phyloP scores from a whole-genome alignment of 2,329 filamentous ascomycete species.

The Fusarium tanahbumbuense region DNA sequence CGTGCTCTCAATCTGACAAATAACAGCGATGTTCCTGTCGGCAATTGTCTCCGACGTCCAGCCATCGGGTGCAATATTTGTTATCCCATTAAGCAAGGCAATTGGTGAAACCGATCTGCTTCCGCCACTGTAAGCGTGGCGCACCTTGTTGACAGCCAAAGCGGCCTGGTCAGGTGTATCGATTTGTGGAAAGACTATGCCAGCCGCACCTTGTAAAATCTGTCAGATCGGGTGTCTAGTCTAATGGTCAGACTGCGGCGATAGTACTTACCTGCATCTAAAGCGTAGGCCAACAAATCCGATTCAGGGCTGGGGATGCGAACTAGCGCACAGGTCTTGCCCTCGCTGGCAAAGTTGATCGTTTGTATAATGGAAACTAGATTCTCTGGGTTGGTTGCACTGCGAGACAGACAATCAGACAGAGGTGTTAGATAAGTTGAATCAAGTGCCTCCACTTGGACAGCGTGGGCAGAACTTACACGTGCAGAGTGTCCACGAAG shows the following conservation, averaged over 20 bases:
- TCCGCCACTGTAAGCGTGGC: neutral
- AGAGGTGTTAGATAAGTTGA: neutral
- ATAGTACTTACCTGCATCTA: constrained; percentile 5
- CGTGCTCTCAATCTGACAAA: constrained; percentile 4
- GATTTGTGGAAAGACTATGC: constrained; percentile 1
- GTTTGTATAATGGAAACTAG: constrained; percentile 6
- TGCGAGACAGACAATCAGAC: neutral
- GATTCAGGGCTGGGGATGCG: constrained; percentile 2
- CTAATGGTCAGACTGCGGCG: neutral
- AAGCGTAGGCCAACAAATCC: constrained; percentile 2
- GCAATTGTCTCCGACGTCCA: constrained; percentile 1
- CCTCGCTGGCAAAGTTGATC: constrained; percentile 4
- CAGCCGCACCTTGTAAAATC: neutral
- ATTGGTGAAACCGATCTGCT: neutral
- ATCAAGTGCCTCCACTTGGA: neutral
- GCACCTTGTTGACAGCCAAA: neutral
- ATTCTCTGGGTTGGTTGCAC: constrained; percentile 1
- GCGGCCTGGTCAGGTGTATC: constrained; percentile 7
- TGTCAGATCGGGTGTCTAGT: neutral
- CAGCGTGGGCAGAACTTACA: neutral
- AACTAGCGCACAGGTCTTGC: neutral
- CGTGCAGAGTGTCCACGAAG: constrained; percentile 7
- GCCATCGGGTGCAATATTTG: neutral
- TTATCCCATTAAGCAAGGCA: constrained; percentile 1
- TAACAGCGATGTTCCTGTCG: neutral